A percentile compares a stretch with the other conserved stretches of the same genome.
phyloP scores from a whole-genome alignment of 2,329 filamentous ascomycete species.

The Tolypocladium album region DNA sequence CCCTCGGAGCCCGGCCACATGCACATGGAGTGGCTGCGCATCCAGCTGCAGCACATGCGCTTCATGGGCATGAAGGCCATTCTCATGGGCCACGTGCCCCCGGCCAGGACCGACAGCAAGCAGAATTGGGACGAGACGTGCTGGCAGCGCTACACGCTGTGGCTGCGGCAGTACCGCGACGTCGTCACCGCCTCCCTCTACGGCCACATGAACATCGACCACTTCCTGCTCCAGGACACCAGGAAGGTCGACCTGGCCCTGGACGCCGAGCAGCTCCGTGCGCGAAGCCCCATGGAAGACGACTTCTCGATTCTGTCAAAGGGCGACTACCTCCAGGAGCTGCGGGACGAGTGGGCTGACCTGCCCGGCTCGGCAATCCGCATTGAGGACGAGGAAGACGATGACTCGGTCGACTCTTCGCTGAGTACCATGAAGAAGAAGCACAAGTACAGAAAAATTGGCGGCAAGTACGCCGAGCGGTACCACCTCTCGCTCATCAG shows the following conservation, averaged over 20 bases:
- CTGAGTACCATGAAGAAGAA: conserved; percentile 29
- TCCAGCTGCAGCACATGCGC: conserved; percentile 77
- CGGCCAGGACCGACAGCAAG: conserved; percentile 76
- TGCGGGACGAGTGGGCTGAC: conserved; percentile 67
- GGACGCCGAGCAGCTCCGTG: conserved; percentile 17
- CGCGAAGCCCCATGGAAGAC: conserved; percentile 26
- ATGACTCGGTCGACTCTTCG: conserved; percentile 5
- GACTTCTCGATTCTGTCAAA: conserved; percentile 53
- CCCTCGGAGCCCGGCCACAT: conserved; percentile 80
- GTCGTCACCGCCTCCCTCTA: conserved; percentile 71
- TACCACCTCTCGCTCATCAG: conserved; percentile 74
- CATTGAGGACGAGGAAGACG: conserved; percentile 6
- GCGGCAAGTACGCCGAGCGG: conserved; percentile 72
- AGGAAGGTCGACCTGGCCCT: conserved; percentile 57
- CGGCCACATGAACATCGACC: conserved; percentile 98
- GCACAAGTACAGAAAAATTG: conserved; percentile 52
- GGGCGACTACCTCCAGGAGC: conserved; percentile 61
- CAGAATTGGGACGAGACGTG: conserved; percentile 91
- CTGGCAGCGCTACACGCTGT: conserved; percentile 95
- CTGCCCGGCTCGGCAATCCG: conserved; percentile 46
- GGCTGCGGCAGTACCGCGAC: conserved; percentile 84
- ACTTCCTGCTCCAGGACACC: conserved; percentile 87
- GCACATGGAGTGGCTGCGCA: conserved; percentile 90
- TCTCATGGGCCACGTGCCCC: conserved; percentile 86
- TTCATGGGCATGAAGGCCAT: conserved; percentile 87